Percentiles rank a stretch among this genome's conserved stretches.
Evolutionary conservation across 768 basidiomycete species (phyloP).

Genomic region (Serendipita indica): DNA sequence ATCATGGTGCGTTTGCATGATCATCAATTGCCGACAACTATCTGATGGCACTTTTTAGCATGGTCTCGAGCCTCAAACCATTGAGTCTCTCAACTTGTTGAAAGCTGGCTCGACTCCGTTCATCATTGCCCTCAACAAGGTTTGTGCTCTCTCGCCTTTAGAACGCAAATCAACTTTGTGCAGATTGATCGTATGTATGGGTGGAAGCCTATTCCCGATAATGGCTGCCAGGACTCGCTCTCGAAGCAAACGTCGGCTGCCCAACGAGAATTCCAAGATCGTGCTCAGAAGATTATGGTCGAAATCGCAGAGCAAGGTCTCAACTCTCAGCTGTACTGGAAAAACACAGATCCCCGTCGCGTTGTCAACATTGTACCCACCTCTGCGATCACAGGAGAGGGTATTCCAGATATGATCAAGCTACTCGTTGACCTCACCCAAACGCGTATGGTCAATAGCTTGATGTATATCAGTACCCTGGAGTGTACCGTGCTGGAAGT

Average conservation of each 20-base stretch:
- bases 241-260: constrained; percentile 65
- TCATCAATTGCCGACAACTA: constrained; percentile 9
- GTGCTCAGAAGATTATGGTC: constrained; percentile 66
- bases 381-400: constrained; percentile 95
- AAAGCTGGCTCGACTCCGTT: constrained; percentile 93
- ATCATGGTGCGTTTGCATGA: constrained; percentile 58
- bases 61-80: constrained; percentile 92
- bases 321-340: constrained; percentile 90
- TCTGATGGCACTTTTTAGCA: constrained; percentile 38
- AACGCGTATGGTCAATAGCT: constrained; percentile 88
- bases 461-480: constrained; percentile 96
- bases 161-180: background rate
- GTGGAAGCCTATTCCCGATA: constrained; percentile 84
- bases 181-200: constrained; percentile 97
- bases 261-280: constrained; percentile 85
- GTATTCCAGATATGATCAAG: constrained; percentile 99
- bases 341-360: constrained; percentile 87
- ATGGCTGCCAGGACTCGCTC: constrained; percentile 82
- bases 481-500: constrained; percentile 98
- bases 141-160: constrained; percentile 19
- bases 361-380: constrained; percentile 96
- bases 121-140: constrained; percentile 97
- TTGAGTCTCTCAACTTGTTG: constrained; percentile 86
- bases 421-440: constrained; percentile 93
- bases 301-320: constrained; percentile 97